phyloP scores from a whole-genome alignment of 345 rosid genomes.

The Iberis pinnata region DNA sequence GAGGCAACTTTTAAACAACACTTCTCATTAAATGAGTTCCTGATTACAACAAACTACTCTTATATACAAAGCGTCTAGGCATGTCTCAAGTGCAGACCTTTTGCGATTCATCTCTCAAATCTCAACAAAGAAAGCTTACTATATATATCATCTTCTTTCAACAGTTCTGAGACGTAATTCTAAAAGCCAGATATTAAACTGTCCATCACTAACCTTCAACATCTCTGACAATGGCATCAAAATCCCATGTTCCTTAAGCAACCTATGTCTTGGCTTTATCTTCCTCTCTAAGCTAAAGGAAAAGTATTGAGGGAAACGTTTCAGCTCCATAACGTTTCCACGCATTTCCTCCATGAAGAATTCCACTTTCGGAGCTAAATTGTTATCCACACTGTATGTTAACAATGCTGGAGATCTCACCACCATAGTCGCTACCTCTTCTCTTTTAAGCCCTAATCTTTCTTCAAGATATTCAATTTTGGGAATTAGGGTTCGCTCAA shows the following conservation, averaged over 20 bases:
- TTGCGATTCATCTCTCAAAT: conserved; percentile 15
- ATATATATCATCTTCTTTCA: conserved; percentile 20
- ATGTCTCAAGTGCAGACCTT: conserved; percentile 2
- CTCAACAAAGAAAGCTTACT: conserved; percentile 10
- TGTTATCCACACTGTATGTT: conserved; percentile 62
- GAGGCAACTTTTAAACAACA: too few relatives aligned
- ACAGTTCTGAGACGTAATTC: conserved; percentile 45
- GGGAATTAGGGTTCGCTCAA: conserved; percentile 47
- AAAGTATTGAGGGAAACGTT: conserved; percentile 80
- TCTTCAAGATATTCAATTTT: conserved; percentile 47
- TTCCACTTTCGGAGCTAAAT: conserved; percentile 56
- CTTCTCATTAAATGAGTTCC: too few relatives aligned
- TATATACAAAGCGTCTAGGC: too few relatives aligned
- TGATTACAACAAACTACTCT: too few relatives aligned
- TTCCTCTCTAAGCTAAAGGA: conserved; percentile 80
- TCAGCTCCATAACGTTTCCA: conserved; percentile 53
- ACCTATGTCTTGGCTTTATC: conserved; percentile 69
- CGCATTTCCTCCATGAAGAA: conserved; percentile 58
- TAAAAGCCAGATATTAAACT: conserved; percentile 45
- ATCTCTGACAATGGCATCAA: conserved; percentile 55
- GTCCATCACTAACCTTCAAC: conserved; percentile 80
- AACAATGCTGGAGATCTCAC: conserved; percentile 68
- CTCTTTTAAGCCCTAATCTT: conserved; percentile 47
- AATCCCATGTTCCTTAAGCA: conserved; percentile 50
- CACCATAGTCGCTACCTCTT: conserved; percentile 59